Conservation (phyloP, 169 alveolate species). For the Plasmodium inui region DNA sequence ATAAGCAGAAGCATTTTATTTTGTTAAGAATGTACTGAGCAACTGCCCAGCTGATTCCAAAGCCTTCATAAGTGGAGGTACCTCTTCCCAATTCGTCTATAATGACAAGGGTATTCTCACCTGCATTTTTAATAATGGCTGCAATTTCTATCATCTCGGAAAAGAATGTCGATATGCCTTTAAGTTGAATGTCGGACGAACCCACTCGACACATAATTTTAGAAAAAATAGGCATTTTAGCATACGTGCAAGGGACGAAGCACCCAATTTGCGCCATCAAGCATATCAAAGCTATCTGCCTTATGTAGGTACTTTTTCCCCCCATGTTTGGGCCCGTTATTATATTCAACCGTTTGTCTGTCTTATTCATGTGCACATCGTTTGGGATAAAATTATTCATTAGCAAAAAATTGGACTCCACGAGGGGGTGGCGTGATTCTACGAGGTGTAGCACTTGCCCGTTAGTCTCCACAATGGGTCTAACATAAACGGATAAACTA, state of each 20-base stretch:
- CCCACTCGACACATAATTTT: slow-evolving; percentile 97
- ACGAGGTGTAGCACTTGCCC: slow-evolving; percentile 86
- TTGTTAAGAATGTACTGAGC: slow-evolving; percentile 92
- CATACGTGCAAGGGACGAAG: slow-evolving; percentile 94
- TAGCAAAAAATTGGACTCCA: slow-evolving; percentile 84
- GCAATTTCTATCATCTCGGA: slow-evolving; percentile 98
- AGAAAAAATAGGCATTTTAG: slow-evolving; percentile 93
- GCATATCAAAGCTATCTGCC: slow-evolving; percentile 88
- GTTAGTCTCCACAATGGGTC: slow-evolving; percentile 89
- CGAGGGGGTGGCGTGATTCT: slow-evolving; percentile 90
- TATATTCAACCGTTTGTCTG: slow-evolving; percentile 89
- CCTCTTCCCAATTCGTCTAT: slow-evolving; percentile 99
- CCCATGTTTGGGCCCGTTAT: slow-evolving; percentile 99
- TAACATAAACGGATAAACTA: slow-evolving; percentile 87
- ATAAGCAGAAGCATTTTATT: slow-evolving; percentile 94
- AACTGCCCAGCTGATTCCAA: slow-evolving; percentile 98
- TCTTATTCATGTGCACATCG: slow-evolving; percentile 86
- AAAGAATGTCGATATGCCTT: slow-evolving; percentile 97
- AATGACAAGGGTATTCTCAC: slow-evolving; percentile 91
- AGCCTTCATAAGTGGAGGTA: slow-evolving; percentile 97
- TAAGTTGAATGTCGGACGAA: slow-evolving; percentile 95
- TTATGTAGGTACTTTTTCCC: slow-evolving; percentile 97
- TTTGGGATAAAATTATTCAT: slow-evolving; percentile 90
- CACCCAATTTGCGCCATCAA: slow-evolving; percentile 95
- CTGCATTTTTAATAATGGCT: slow-evolving; percentile 94